phyloP scores from a whole-genome alignment of 2,329 filamentous ascomycete genomes.

The Rutstroemia sp. region DNA sequence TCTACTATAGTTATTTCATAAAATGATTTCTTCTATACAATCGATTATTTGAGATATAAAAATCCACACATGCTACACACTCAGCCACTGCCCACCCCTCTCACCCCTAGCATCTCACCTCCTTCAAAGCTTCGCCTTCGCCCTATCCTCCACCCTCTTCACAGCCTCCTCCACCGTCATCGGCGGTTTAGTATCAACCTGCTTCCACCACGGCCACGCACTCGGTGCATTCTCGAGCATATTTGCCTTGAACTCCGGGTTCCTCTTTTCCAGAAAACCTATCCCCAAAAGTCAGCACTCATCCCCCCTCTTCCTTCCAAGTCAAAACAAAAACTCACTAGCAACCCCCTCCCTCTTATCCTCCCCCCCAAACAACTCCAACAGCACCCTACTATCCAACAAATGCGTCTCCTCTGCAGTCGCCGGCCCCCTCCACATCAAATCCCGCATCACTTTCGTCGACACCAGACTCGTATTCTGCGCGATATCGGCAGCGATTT shows the following conservation, averaged over 20 bases:
- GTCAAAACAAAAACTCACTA: constrained; percentile 22
- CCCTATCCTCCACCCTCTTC: constrained; percentile 12
- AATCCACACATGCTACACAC: no score
- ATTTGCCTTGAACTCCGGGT: constrained; percentile 47
- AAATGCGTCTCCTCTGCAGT: constrained; percentile 60
- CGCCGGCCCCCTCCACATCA: constrained; percentile 55
- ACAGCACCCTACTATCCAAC: constrained; percentile 58
- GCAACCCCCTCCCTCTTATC: constrained; percentile 55
- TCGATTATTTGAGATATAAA: no score
- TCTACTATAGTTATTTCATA: no score
- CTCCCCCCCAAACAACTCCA: constrained; percentile 46
- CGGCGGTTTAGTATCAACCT: constrained; percentile 35
- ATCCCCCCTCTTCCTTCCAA: background rate
- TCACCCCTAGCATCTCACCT: no score
- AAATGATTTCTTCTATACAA: no score
- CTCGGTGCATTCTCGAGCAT: constrained; percentile 46
- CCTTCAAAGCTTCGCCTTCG: background rate
- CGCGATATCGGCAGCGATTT: constrained; percentile 59
- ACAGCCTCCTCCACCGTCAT: constrained; percentile 22
- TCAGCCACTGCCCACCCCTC: no score
- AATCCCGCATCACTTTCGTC: constrained; percentile 59
- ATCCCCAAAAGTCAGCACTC: background rate
- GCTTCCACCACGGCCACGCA: constrained; percentile 54
- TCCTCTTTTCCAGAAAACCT: constrained; percentile 51
- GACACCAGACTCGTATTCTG: constrained; percentile 58